Conservation (phyloP, 345 rosid species). For the Combretum micranthum region DNA sequence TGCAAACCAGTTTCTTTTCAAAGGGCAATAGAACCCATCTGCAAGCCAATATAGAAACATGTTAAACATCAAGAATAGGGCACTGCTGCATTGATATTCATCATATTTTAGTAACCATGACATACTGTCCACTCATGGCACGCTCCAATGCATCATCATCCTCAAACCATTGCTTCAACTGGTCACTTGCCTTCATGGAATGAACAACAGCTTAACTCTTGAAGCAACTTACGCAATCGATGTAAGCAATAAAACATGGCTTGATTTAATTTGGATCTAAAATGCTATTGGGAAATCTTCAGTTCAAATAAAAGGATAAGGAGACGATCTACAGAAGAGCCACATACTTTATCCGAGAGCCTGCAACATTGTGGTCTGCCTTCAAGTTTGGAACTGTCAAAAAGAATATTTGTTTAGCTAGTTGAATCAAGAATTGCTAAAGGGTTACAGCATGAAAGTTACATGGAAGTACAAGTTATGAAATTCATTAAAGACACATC, state of each 20-base stretch:
- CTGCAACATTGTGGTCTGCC: conserved; percentile 75
- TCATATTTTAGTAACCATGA: conserved; percentile 5
- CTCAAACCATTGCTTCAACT: conserved; percentile 37
- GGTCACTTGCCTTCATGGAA: conserved; percentile 36
- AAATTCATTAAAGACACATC: no score
- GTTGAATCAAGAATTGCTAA: neutral
- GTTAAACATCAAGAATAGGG: neutral
- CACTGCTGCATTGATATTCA: neutral
- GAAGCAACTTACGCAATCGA: no score
- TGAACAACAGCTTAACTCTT: no score
- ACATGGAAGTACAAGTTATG: no score
- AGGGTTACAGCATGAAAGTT: neutral
- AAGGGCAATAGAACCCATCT: conserved; percentile 70
- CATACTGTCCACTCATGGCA: conserved; percentile 73
- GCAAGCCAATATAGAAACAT: conserved; percentile 8
- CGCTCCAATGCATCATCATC: conserved; percentile 80
- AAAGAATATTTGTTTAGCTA: neutral
- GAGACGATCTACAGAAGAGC: no score
- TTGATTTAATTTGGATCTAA: neutral
- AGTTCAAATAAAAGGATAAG: no score
- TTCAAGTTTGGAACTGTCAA: conserved; percentile 71
- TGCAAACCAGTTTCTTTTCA: conserved; percentile 30
- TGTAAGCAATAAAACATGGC: neutral
- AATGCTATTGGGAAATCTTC: neutral
- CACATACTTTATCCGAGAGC: conserved; percentile 70